phyloP scores from a whole-genome alignment of 2,329 filamentous ascomycete genomes.

The Hypoxylon sp. region DNA sequence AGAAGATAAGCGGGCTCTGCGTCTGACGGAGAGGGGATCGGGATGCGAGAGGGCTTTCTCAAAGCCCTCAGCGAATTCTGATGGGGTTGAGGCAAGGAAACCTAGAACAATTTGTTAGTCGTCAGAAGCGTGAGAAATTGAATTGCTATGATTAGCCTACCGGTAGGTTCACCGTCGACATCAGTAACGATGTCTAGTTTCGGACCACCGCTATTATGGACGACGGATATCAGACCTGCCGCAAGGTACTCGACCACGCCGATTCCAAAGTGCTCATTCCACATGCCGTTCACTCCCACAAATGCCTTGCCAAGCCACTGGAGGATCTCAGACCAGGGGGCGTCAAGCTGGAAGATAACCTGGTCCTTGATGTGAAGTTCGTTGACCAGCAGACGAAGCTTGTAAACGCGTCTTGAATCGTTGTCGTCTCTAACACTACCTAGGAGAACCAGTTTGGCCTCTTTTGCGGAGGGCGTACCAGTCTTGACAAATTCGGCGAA shows the following conservation, averaged over 20 bases:
- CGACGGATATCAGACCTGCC: constrained; percentile 91
- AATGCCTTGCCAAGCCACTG: constrained; percentile 82
- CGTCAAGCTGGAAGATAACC: constrained; percentile 91
- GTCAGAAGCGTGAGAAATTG: not conserved
- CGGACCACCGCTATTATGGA: constrained; percentile 93
- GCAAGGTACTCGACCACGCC: constrained; percentile 98
- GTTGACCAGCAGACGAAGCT: constrained; percentile 86
- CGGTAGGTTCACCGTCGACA: constrained; percentile 82
- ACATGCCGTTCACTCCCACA: constrained; percentile 97
- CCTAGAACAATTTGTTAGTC: constrained; percentile 63
- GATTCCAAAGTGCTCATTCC: constrained; percentile 99
- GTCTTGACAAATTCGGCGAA: constrained; percentile 82
- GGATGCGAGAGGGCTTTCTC: constrained; percentile 80
- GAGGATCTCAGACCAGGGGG: constrained; percentile 88
- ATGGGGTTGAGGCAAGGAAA: constrained; percentile 84
- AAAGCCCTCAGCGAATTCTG: constrained; percentile 86
- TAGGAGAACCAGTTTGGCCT: constrained; percentile 82
- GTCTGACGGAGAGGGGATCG: constrained; percentile 81
- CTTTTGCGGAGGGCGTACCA: constrained; percentile 64
- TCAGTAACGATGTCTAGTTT: constrained; percentile 93
- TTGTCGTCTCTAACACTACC: constrained; percentile 91
- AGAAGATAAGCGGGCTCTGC: constrained; percentile 82
- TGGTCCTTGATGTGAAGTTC: constrained; percentile 87
- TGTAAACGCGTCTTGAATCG: constrained; percentile 87
- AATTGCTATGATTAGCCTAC: constrained; percentile 60